These are phyloP conservation scores for Citeromyces siamensis DNA, from an alignment of 1,139 yeast genomes.

Conservation along the genomic window DNA sequence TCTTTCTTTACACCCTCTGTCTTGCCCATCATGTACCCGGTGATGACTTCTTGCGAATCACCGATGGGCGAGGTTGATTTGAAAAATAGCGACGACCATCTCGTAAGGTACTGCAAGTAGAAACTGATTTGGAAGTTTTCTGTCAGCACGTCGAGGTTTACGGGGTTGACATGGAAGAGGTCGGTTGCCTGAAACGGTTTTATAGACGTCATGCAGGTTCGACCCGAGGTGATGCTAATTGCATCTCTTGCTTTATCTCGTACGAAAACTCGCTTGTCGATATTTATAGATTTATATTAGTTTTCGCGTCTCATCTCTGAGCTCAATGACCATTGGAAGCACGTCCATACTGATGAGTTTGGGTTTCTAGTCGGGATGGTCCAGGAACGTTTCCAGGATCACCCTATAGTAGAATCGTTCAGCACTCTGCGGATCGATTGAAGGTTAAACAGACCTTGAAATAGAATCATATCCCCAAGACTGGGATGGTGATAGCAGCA, in stretches of 20 bases:
- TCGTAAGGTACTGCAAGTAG: conserved; percentile 68
- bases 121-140: conserved; percentile 82
- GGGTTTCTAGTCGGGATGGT: no score
- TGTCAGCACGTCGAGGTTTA: conserved; percentile 79
- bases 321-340: no score
- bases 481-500: no score
- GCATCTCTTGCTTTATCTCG: not conserved
- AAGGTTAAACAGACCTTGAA: no score
- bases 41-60: conserved; percentile 21
- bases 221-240: not conserved
- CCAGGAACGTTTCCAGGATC: no score
- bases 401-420: no score
- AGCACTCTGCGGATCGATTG: no score
- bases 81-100: conserved; percentile 88
- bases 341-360: no score
- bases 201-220: conserved; percentile 83
- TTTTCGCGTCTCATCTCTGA: no score
- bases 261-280: no score
- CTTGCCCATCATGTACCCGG: conserved; percentile 93
- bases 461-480: no score
- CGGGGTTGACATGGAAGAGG: conserved; percentile 54
- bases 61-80: conserved; percentile 38
- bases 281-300: no score
- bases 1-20: conserved; percentile 77
- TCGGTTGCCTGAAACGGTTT: conserved; percentile 83